Percentiles rank a stretch among this genome's conserved stretches.
phyloP scores from a whole-genome alignment of 345 rosid species.

The Rhizophora mangle region DNA sequence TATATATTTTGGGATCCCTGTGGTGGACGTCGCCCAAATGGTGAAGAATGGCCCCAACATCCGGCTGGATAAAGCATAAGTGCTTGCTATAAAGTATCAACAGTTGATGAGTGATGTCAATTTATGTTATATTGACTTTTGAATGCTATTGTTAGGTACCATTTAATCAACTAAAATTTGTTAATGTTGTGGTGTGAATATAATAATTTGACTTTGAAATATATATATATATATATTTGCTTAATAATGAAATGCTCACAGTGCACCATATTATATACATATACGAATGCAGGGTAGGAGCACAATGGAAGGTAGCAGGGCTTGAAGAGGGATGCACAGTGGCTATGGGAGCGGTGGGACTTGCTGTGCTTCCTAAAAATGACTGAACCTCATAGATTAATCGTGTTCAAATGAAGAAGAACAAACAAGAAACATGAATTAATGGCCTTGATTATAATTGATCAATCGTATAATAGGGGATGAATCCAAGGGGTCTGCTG shows the following conservation, averaged over 20 bases:
- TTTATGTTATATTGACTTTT: too few relatives aligned
- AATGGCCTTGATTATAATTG: not conserved
- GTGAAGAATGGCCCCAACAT: constrained; percentile 41
- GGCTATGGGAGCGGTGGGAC: not conserved
- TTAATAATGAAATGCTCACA: too few relatives aligned
- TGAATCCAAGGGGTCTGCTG: too few relatives aligned
- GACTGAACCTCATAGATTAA: not conserved
- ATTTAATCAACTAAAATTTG: too few relatives aligned
- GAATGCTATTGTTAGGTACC: too few relatives aligned
- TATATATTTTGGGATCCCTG: constrained; percentile 26
- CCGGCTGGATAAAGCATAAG: constrained; percentile 49
- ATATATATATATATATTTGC: too few relatives aligned
- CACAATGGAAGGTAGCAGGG: not conserved
- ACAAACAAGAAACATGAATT: not conserved
- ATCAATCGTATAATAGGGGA: not conserved
- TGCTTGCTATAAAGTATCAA: constrained; percentile 62
- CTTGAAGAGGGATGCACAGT: not conserved
- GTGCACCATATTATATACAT: too few relatives aligned
- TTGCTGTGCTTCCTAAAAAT: not conserved
- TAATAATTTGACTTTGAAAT: too few relatives aligned
- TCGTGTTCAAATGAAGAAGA: not conserved
- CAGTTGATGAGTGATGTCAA: constrained; percentile 28
- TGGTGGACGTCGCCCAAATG: constrained; percentile 50
- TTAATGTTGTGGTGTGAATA: too few relatives aligned
- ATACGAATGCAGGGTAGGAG: not conserved